Conservation (phyloP, 2,329 filamentous ascomycete genomes). For the Alternaria solani region DNA sequence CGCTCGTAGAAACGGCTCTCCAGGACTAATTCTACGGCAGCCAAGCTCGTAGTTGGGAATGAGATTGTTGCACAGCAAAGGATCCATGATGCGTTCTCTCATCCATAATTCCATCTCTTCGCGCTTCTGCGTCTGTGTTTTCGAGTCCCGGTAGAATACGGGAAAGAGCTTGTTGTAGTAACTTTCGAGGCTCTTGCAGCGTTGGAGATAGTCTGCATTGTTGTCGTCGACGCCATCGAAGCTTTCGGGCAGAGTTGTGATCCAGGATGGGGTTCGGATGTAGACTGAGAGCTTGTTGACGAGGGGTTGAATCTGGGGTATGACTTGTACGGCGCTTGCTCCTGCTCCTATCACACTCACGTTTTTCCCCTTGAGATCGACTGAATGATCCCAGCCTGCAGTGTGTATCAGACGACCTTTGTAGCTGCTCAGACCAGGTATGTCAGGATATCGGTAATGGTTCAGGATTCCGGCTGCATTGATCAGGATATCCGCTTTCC, state of each 20-base stretch:
- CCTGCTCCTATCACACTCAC: slow-evolving; percentile 46
- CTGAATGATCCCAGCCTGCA: slow-evolving; percentile 1
- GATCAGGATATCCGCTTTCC: slow-evolving; percentile 2
- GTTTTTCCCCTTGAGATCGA: slow-evolving; percentile 32
- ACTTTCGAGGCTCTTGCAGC: no score
- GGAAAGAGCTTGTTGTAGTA: no score
- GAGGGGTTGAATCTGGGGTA: slow-evolving; percentile 1
- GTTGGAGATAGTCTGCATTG: no score
- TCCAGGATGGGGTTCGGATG: slow-evolving; percentile 8
- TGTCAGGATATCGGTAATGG: not conserved
- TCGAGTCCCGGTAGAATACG: no score
- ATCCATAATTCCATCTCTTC: no score
- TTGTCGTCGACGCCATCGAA: not conserved
- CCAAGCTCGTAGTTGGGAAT: no score
- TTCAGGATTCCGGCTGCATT: slow-evolving; percentile 6
- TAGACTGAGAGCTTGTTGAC: slow-evolving; percentile 2
- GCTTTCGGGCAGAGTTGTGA: not conserved
- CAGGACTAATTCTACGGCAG: no score
- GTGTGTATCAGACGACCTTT: slow-evolving; percentile 3
- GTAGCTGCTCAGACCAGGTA: not conserved
- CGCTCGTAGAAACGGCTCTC: no score
- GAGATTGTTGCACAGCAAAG: no score
- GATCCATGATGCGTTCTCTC: no score
- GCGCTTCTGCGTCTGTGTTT: no score
- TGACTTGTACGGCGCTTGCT: slow-evolving; percentile 27